Evolutionary conservation across 2,329 filamentous ascomycete genomes (phyloP), one percentile per base, ranked within the genome.

Genomic region (Ceratocystis ficicola): DNA sequence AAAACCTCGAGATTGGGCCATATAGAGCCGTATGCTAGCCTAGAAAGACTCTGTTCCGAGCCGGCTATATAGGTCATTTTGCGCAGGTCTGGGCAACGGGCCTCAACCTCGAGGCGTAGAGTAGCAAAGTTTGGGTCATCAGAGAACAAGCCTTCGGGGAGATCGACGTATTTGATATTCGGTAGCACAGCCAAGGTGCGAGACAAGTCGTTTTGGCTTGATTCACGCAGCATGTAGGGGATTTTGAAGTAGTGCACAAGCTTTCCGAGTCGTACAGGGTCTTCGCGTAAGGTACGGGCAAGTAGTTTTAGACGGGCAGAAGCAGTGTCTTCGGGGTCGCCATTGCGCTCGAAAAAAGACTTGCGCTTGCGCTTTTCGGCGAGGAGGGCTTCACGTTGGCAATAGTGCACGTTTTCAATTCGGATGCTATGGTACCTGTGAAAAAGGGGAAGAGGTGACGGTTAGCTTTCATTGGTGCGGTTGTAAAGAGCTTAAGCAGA

Each of bases 341-440:
- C 88, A 74, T 92, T 90, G 72, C 87, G 82, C 73, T 89, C 82
- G 73, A 90, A 87, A 71, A 86, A 84, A 44, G 86, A 86, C 67
- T 83, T 83, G 69, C 86, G 86, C 74, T 89, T 90, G 69, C 92
- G 87, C 74, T 83, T 86, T 71, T 93, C 89, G 64, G 89, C 84
- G 44, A 96, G 83, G 70, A 88, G 79, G 67, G 89, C 86, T 75
- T 97, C 93, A 71, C 89, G 87, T 69, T 88, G 85, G 78, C 93
- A 97, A 77, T 96, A 96, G 76, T 97, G 93, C 41, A 96, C 92
- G 20, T 89, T 84, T 74, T 97, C 93, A 74, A 97, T 94, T 68
- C 92, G 89, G 70, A 97, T 86, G 78, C 90, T 92, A 72, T 87
- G 86, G 74, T 95, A 95, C 70, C 90, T 95, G 71, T 44, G 70